Evolutionary conservation across 495 filamentous ascomycete genomes (phyloP), one percentile per base, ranked within the genome.

Genomic region (Aspergillus saccharolyticus): DNA sequence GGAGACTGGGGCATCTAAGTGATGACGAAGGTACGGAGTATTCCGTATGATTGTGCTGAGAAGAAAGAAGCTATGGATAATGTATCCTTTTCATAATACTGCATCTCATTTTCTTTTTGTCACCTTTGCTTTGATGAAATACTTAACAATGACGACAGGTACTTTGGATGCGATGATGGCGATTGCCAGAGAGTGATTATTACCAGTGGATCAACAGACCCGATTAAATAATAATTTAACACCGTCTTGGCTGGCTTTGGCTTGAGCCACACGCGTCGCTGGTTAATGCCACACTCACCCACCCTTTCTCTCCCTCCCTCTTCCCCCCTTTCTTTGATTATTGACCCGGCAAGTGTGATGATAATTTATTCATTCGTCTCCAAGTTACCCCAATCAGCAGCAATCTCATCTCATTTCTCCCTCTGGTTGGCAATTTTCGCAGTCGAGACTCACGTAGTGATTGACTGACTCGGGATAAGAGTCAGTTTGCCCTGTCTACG

Each of bases 281-380:
- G 43, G 22, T 55, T 55, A 55, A 55, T 55, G 53, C 53, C 53
- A 55, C 53, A 20, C 24, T 24, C 46, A 49, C 46, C 22, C 44
- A 18, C 8, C 43, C 19, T 45, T 7, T 0, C 43, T 45, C 19
- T 10, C 16, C 17, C 44, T 46, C 15, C 18, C 15, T 22, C 9
- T 25, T 22, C 16, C 28, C 53, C 53, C 53, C 43, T 47, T 55
- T 55, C 43, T 17, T 50, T 50, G 10, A 39, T 39, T 39, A 39
- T 39, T 39, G 33, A 39, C 7, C n/a, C 2, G 33, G 33, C 7
- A 12, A 12, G 10, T 39, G 33, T 12, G 33, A 39, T 39, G 14
- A 39, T 39, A 9, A 39, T 39, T 39, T n/a, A n/a, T n/a, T n/a
- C n/a, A n/a, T n/a, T n/a, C n/a, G n/a, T n/a, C 33, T 39, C 7